Evolutionary conservation across 768 basidiomycete genomes (phyloP), one percentile per base, ranked within the genome.

Genomic region (Boletus rufocinnamomeus): DNA sequence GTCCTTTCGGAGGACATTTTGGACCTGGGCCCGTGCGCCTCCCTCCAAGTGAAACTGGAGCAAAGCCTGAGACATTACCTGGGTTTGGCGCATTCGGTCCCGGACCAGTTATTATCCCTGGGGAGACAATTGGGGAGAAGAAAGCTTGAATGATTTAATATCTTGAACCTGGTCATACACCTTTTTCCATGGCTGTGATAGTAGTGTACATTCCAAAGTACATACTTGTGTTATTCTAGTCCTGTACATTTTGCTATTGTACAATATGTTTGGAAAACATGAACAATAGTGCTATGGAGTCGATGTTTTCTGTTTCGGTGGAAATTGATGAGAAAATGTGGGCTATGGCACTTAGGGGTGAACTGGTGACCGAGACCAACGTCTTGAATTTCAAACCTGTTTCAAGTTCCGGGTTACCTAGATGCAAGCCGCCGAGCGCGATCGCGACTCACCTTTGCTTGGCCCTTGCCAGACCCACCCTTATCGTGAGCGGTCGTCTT

Each of bases 81-180:
- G 72, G 70, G 13, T 7, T 55, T 30, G 71, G 71, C 1, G 64
- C n/a, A 50, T 72, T 74, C 40, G 71, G 71, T 11, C 55, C 48
- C 3, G 63, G 61, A 43, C 71, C 72, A 0, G 72, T 69, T 4
- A 47, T 74, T n/a, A 9, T 62, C 4, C 57, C 64, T 17, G 72
- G 71, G 5, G 71, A 74, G 52, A 72, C 59, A 2, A 1, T 74
- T 2, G 72, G 72, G 17, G 63, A 61, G 7, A 48, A 6, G 25
- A 50, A 58, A 9, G 16, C 43, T 25, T 59, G 56, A 68, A 35
- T 10, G 23, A 35, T 47, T 27, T 9, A 4, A 28, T 21, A 21
- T 43, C 16, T 32, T 10, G 50, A 11, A 47, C 10, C 5, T 11
- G 28, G 23, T 6, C 16, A 8, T 28, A 30, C 30, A 9, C 30